Conservation (phyloP, 192 early-diverging fungal genomes). For the Diversispora epigaea region DNA sequence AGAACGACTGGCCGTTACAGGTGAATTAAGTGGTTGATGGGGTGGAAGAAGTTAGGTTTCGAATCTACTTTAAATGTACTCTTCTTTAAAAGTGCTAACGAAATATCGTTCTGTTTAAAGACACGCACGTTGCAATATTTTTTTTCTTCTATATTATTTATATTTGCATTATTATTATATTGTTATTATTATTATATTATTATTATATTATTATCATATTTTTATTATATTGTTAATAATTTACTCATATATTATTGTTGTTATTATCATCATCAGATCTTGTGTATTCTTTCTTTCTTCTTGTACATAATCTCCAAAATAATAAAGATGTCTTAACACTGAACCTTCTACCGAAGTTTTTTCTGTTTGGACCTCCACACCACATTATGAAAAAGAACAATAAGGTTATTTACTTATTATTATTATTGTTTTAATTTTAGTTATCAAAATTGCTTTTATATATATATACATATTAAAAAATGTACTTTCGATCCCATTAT, state of each 20-base stretch:
- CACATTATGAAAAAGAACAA: too few species aligned
- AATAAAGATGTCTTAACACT: conserved; percentile 30
- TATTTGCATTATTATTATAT: background rate
- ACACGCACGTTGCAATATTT: background rate
- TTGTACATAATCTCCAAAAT: conserved; percentile 25
- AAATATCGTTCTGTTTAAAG: background rate
- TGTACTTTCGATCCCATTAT: too few species aligned
- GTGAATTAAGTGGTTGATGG: background rate
- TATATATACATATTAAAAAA: too few species aligned
- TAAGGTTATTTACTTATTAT: too few species aligned
- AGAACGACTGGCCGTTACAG: background rate
- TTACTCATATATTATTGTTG: background rate
- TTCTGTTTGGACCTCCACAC: too few species aligned
- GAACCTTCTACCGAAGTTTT: conserved; percentile 12
- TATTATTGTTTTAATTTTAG: too few species aligned
- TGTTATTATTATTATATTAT: background rate
- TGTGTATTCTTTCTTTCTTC: conserved; percentile 12
- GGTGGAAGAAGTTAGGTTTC: too few species aligned
- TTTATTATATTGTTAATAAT: too few species aligned
- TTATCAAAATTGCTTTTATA: too few species aligned
- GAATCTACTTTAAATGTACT: background rate
- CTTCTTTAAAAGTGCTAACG: conserved; percentile 1
- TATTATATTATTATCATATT: too few species aligned
- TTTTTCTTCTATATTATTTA: too few species aligned
- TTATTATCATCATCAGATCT: conserved; percentile 14